phyloP scores from a whole-genome alignment of 2,329 filamentous ascomycete species.

The Pestalotiopsis fici region DNA sequence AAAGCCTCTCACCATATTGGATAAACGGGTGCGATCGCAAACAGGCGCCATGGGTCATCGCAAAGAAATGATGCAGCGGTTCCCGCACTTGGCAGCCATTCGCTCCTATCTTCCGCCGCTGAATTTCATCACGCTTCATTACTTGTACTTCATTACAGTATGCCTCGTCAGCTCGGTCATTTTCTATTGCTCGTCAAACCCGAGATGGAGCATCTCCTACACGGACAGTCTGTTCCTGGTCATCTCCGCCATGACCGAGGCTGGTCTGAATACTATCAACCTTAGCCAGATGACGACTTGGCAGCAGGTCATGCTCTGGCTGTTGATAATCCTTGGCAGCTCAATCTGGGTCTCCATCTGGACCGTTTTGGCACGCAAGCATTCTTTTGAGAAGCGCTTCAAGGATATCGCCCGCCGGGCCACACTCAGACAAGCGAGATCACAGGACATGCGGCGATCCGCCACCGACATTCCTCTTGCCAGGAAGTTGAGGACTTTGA shows the following conservation, averaged over 20 bases:
- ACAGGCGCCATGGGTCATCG: not conserved
- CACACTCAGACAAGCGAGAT: constrained; percentile 25
- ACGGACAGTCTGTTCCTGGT: constrained; percentile 68
- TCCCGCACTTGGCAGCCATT: constrained; percentile 1
- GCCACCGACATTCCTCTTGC: constrained; percentile 8
- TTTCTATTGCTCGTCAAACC: constrained; percentile 60
- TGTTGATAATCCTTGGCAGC: constrained; percentile 67
- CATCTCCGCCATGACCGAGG: constrained; percentile 66
- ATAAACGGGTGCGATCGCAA: not conserved
- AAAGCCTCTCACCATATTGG: not conserved
- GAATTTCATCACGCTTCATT: constrained; percentile 68
- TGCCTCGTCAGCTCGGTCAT: constrained; percentile 58
- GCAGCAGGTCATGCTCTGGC: constrained; percentile 67
- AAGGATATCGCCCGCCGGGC: constrained; percentile 48
- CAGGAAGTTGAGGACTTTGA: constrained; percentile 5
- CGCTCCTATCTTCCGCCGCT: constrained; percentile 40
- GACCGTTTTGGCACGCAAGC: constrained; percentile 61
- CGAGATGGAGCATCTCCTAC: constrained; percentile 54
- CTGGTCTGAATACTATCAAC: constrained; percentile 69
- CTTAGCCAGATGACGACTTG: constrained; percentile 65
- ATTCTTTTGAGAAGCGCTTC: constrained; percentile 64
- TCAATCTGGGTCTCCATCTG: constrained; percentile 67
- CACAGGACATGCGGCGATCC: not conserved
- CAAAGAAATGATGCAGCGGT: not conserved
- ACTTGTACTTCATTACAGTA: constrained; percentile 63